phyloP scores from a whole-genome alignment of 2,329 filamentous ascomycete genomes.

The Penicillium fuscoglaucum region DNA sequence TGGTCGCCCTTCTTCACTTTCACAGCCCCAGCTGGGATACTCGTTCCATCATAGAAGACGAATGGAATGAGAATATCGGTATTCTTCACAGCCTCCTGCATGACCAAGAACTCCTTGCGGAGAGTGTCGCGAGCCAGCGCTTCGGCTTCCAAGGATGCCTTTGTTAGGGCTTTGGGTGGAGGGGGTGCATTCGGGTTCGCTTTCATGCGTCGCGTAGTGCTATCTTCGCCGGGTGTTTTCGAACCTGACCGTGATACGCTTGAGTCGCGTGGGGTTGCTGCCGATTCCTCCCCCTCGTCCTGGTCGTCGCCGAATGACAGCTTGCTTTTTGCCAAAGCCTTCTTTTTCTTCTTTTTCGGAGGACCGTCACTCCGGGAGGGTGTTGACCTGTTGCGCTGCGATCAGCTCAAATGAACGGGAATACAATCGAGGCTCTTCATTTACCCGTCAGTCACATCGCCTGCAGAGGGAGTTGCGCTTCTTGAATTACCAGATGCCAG shows the following conservation, averaged over 20 bases:
- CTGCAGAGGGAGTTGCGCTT: constrained; percentile 50
- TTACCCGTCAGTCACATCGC: constrained; percentile 60
- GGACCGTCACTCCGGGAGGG: constrained; percentile 49
- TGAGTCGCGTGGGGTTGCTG: constrained; percentile 39
- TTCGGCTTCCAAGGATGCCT: constrained; percentile 73
- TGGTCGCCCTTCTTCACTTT: constrained; percentile 90
- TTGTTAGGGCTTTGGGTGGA: constrained; percentile 75
- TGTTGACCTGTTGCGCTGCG: constrained; percentile 57
- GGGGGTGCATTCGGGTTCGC: constrained; percentile 48
- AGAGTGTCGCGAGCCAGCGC: constrained; percentile 73
- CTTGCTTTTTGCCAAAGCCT: constrained; percentile 58
- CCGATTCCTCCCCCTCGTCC: constrained; percentile 49
- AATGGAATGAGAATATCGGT: constrained; percentile 91
- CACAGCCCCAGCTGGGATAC: constrained; percentile 79
- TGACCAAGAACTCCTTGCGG: constrained; percentile 74
- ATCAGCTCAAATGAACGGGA: constrained; percentile 47
- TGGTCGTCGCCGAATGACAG: constrained; percentile 67
- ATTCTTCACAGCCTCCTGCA: constrained; percentile 83
- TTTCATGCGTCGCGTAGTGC: constrained; percentile 38
- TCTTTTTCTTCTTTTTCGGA: constrained; percentile 61
- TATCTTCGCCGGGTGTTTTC: constrained; percentile 38
- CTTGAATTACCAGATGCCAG: constrained; percentile 49
- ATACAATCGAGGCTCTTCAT: constrained; percentile 29
- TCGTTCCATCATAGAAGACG: constrained; percentile 94
- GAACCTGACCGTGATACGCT: constrained; percentile 42